Percentiles rank a stretch among this genome's conserved stretches.
phyloP scores from a whole-genome alignment of 768 basidiomycete genomes.

The Cystofilobasidium capitatum region DNA sequence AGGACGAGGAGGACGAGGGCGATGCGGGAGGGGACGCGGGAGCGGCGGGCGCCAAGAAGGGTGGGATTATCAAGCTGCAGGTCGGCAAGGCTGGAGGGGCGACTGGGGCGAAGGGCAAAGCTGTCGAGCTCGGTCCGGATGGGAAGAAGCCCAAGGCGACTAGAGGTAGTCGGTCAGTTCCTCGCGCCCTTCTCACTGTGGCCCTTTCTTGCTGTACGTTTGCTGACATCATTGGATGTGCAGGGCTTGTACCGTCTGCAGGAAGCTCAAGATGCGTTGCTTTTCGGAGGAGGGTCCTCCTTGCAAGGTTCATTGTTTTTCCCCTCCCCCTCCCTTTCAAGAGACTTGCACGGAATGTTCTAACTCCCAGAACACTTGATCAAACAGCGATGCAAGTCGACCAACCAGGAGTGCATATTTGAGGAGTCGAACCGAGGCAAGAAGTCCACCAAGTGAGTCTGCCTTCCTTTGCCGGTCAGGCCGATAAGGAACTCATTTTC shows the following conservation, averaged over 20 bases:
- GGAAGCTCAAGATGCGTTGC: conserved; percentile 87
- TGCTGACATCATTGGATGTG: not conserved
- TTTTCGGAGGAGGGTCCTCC: conserved; percentile 81
- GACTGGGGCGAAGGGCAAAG: conserved; percentile 4
- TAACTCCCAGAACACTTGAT: not conserved
- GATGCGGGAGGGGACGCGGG: conserved; percentile 1
- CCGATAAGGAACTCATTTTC: not conserved
- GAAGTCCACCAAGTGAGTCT: conserved; percentile 46
- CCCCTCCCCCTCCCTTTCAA: not conserved
- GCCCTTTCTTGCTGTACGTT: no score
- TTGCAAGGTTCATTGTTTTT: conserved; percentile 58
- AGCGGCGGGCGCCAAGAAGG: not conserved
- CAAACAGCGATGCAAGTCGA: conserved; percentile 48
- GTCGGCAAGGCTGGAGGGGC: not conserved
- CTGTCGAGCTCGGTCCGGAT: conserved; percentile 6
- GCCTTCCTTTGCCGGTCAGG: not conserved
- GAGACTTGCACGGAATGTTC: not conserved
- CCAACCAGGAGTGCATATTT: conserved; percentile 73
- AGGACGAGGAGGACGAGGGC: not conserved
- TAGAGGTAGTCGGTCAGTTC: conserved; percentile 20
- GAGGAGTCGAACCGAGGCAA: conserved; percentile 95
- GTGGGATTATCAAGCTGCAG: no score
- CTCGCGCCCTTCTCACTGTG: not conserved
- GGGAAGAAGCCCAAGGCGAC: conserved; percentile 25
- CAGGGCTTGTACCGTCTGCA: conserved; percentile 84